Percentiles rank a stretch among this genome's conserved stretches.
Evolutionary conservation across 768 basidiomycete genomes (phyloP).

Genomic region (Russula earlei): DNA sequence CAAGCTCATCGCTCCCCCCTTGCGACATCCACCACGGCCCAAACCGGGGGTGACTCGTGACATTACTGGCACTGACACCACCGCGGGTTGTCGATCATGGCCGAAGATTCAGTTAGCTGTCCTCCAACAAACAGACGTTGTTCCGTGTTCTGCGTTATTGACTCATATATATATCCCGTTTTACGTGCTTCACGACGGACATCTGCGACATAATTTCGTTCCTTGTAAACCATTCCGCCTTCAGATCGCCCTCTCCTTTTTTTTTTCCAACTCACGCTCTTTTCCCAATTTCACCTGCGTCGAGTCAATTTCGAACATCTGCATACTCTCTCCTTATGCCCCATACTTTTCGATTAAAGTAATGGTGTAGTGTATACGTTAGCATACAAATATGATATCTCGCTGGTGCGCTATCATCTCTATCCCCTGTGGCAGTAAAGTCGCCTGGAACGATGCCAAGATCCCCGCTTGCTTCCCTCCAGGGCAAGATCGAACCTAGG

Average conservation of each 20-base stretch:
- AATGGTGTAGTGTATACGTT: conserved; percentile 5
- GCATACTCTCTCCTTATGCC: not conserved
- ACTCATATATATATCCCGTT: not conserved
- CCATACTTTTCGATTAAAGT: not conserved
- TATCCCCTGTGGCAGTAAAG: not conserved
- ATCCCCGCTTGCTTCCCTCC: not conserved
- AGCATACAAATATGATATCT: not conserved
- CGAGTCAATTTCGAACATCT: not conserved
- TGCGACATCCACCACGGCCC: not conserved
- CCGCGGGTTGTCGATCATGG: not conserved
- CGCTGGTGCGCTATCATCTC: not conserved
- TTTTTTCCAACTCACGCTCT: not conserved
- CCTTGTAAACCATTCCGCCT: conserved; percentile 1
- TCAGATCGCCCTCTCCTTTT: not conserved
- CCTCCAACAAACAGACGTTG: not conserved
- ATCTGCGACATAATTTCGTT: not conserved
- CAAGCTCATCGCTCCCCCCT: not conserved
- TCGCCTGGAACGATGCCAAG: not conserved
- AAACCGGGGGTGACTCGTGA: not conserved
- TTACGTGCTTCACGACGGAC: not conserved
- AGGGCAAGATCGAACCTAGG: not conserved
- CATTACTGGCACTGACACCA: not conserved
- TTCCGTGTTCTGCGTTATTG: not conserved
- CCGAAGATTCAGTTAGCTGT: not conserved
- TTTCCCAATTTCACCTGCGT: not conserved